Percentiles rank a stretch among this genome's conserved stretches.
Evolutionary conservation across 2,329 filamentous ascomycete species (phyloP).

Genomic region (Colletotrichum neosansevieriae): DNA sequence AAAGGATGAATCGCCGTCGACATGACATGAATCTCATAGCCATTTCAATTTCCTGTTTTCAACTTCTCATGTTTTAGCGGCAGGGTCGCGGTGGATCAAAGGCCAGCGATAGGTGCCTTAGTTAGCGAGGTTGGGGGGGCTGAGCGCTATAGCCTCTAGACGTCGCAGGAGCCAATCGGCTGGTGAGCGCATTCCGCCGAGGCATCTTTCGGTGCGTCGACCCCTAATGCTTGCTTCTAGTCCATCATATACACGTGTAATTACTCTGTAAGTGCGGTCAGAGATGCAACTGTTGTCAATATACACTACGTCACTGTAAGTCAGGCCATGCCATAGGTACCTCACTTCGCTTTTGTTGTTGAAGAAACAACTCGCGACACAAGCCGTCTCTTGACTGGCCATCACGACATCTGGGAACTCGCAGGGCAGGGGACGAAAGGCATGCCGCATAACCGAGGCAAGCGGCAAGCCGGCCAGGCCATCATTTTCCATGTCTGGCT

Average conservation of each 20-base stretch:
- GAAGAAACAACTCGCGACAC: not conserved
- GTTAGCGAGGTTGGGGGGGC: too few species aligned
- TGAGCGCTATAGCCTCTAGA: too few species aligned
- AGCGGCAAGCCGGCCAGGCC: too few species aligned
- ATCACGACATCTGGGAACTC: not conserved
- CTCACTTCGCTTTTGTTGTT: too few species aligned
- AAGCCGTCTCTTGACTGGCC: not conserved
- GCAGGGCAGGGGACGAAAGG: not conserved
- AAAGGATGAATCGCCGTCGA: too few species aligned
- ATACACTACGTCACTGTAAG: not conserved
- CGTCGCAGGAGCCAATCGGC: conserved; percentile 5
- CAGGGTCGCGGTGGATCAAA: not conserved
- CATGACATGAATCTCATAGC: not conserved
- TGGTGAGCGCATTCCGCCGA: not conserved
- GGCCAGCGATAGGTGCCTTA: too few species aligned
- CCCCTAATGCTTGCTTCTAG: conserved; percentile 33
- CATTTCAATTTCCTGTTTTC: not conserved
- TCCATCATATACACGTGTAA: not conserved
- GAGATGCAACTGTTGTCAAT: not conserved
- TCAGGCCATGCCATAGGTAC: not conserved
- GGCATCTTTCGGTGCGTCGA: conserved; percentile 12
- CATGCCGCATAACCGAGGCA: not conserved
- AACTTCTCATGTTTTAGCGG: not conserved
- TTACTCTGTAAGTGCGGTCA: not conserved
- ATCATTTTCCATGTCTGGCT: not conserved